phyloP scores from a whole-genome alignment of 352 stramenopile genomes.

The Peronospora tabacina region DNA sequence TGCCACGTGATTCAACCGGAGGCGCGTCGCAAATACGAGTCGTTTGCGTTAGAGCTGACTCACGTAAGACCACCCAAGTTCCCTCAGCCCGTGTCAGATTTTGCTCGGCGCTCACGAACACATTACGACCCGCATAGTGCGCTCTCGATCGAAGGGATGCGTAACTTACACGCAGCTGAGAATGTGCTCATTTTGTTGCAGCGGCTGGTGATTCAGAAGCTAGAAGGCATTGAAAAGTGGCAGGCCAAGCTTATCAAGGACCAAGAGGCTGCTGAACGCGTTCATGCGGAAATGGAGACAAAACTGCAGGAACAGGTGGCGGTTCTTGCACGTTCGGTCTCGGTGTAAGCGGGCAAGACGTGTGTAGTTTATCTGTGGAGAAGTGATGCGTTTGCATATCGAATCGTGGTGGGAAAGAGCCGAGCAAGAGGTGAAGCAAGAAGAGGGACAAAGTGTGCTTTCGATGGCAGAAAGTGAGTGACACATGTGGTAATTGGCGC shows the following conservation, averaged over 20 bases:
- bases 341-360: constrained; percentile 29
- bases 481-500: constrained; percentile 16
- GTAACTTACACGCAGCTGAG: constrained; percentile 67
- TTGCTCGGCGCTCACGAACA: constrained; percentile 41
- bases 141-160: constrained; percentile 66
- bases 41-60: constrained; percentile 47
- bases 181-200: constrained; percentile 79
- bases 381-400: constrained; percentile 20
- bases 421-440: constrained; percentile 7
- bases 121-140: constrained; percentile 49
- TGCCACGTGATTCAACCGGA: constrained; percentile 72
- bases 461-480: constrained; percentile 31
- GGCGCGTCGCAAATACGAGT: constrained; percentile 56
- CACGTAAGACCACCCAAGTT: constrained; percentile 55
- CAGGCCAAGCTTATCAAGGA: constrained; percentile 58
- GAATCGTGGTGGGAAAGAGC: constrained; percentile 15
- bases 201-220: constrained; percentile 74
- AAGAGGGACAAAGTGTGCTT: constrained; percentile 18
- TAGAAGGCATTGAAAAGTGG: constrained; percentile 77
- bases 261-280: constrained; percentile 42
- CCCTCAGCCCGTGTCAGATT: constrained; percentile 51
- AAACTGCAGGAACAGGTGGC: constrained; percentile 63
- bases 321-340: constrained; percentile 51
- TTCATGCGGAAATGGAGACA: constrained; percentile 51
- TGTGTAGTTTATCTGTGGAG: constrained; percentile 27